These are phyloP conservation scores for Holtermannia corniformis DNA, from an alignment of 768 basidiomycete genomes.

Conservation along the genomic window DNA sequence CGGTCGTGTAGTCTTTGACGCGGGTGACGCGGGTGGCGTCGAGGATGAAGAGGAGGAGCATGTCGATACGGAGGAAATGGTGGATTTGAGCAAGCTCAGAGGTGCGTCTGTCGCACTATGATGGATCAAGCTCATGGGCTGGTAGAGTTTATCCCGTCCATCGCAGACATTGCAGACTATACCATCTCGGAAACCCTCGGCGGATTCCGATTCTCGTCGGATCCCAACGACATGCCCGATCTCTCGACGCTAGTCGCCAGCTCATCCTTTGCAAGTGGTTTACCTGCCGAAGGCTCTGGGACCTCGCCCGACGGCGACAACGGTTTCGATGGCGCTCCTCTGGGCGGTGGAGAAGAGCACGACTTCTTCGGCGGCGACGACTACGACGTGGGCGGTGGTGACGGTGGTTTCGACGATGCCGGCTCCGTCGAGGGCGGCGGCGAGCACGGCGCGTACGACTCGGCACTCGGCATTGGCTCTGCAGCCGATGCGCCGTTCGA, in stretches of 20 bases:
- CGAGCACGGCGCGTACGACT: slow-evolving; percentile 44
- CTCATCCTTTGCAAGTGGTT: slow-evolving; percentile 16
- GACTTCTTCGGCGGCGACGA: slow-evolving; percentile 41
- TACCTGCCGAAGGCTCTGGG: background rate
- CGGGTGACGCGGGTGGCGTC: slow-evolving; percentile 64
- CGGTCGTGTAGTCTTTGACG: slow-evolving; percentile 89
- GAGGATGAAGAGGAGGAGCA: slow-evolving; percentile 63
- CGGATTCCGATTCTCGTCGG: slow-evolving; percentile 71
- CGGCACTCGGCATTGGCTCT: slow-evolving; percentile 32
- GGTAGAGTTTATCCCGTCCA: slow-evolving; percentile 62
- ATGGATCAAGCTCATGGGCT: slow-evolving; percentile 21
- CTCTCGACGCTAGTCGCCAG: slow-evolving; percentile 41
- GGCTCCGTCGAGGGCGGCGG: slow-evolving; percentile 42
- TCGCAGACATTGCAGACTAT: slow-evolving; percentile 54
- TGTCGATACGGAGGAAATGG: slow-evolving; percentile 45
- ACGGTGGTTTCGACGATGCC: slow-evolving; percentile 33
- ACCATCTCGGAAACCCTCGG: slow-evolving; percentile 73
- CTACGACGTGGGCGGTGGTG: slow-evolving; percentile 20
- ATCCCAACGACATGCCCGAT: slow-evolving; percentile 52
- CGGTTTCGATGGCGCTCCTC: slow-evolving; percentile 9
- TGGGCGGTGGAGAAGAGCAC: slow-evolving; percentile 14
- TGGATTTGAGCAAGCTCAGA: slow-evolving; percentile 45
- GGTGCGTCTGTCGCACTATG: slow-evolving; percentile 51
- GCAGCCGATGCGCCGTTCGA: slow-evolving; percentile 61
- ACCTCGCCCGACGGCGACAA: slow-evolving; percentile 10